Evolutionary conservation across 306 rosid species (phyloP), one percentile per base, ranked within the genome.

Genomic region (Fragaria nilgerrensis): DNA sequence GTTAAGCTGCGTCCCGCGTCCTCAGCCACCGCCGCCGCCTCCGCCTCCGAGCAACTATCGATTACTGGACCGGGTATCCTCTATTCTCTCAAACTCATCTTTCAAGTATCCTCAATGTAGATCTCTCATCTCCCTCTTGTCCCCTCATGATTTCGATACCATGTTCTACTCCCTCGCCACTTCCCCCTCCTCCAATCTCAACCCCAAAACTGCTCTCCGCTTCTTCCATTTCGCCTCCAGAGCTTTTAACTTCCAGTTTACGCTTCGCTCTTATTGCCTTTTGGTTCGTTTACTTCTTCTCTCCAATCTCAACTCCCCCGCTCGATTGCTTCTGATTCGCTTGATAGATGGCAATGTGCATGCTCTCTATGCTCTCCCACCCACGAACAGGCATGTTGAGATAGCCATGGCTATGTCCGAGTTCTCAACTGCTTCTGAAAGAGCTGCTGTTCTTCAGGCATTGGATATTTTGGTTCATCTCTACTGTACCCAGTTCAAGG

Each of bases 391-490:
- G 43, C 68, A 63, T 1, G 7, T 63, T 32, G 68, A 63, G 68
- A 63, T 63, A 2, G 68, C 68, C 68, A 32, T 7, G 68, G 68
- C 68, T 2, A 27, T 63, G 43, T 63, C 43, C n/a, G 19, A 12
- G 3, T 59, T 59, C 65, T 12, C 14, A 59, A 23, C 32, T 8
- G 36, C 32, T 16, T 27, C n/a, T 8, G 68, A 63, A 16, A 14
- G 11, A 32, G 43, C 22, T 16, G 5, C 19, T 16, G 22, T 7
- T 20, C 11, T 32, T 63, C 43, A 63, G 43, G 68, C 43, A 4
- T 63, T 63, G 68, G 68, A 63, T 63, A 63, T 63, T 12, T 63
- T 63, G 43, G 1, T 63, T 32, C 68, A 63, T 63, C n/a, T 63
- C 16, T 62, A 62, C 41, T 62, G n/a, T 2, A 62, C 68, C 3